A percentile compares a stretch with the other conserved stretches of the same genome.
phyloP scores from a whole-genome alignment of 768 basidiomycete genomes.

The Kwoniella shandongensis region DNA sequence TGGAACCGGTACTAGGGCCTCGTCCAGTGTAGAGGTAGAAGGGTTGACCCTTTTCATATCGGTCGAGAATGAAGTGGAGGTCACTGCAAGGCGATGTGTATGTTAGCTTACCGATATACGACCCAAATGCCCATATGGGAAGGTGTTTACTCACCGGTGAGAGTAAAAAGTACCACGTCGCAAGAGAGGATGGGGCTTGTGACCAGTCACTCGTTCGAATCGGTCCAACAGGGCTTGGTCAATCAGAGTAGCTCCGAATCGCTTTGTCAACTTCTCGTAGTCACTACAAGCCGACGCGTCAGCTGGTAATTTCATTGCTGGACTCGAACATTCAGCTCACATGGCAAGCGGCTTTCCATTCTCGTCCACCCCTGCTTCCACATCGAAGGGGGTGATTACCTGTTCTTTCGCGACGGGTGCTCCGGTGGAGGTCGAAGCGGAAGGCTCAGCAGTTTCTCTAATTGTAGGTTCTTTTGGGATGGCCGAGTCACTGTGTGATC shows the following conservation, averaged over 20 bases:
- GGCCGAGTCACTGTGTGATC: slow-evolving; percentile 10
- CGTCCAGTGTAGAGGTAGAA: slow-evolving; percentile 98
- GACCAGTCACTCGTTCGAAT: slow-evolving; percentile 87
- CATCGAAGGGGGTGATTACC: slow-evolving; percentile 96
- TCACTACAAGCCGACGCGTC: slow-evolving; percentile 62
- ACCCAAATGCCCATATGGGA: background rate
- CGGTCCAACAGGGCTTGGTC: slow-evolving; percentile 74
- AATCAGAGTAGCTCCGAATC: slow-evolving; percentile 87
- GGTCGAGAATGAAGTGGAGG: slow-evolving; percentile 86
- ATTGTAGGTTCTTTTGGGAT: slow-evolving; percentile 19
- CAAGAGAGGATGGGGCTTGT: slow-evolving; percentile 80
- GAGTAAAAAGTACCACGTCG: slow-evolving; percentile 96
- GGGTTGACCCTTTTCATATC: slow-evolving; percentile 93
- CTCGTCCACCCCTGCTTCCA: slow-evolving; percentile 79
- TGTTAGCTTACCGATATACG: background rate
- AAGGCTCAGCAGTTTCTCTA: slow-evolving; percentile 11
- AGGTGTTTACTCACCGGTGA: slow-evolving; percentile 78
- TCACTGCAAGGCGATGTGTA: slow-evolving; percentile 61
- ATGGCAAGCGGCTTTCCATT: slow-evolving; percentile 72
- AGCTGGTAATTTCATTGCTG: background rate
- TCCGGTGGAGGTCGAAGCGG: slow-evolving; percentile 4
- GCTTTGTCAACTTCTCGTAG: slow-evolving; percentile 89
- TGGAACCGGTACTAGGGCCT: slow-evolving; percentile 91
- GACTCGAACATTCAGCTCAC: slow-evolving; percentile 47
- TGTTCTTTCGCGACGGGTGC: slow-evolving; percentile 58